Base-by-base conservation (phyloP, 768 basidiomycete species). In the Dioszegia hungarica region DNA sequence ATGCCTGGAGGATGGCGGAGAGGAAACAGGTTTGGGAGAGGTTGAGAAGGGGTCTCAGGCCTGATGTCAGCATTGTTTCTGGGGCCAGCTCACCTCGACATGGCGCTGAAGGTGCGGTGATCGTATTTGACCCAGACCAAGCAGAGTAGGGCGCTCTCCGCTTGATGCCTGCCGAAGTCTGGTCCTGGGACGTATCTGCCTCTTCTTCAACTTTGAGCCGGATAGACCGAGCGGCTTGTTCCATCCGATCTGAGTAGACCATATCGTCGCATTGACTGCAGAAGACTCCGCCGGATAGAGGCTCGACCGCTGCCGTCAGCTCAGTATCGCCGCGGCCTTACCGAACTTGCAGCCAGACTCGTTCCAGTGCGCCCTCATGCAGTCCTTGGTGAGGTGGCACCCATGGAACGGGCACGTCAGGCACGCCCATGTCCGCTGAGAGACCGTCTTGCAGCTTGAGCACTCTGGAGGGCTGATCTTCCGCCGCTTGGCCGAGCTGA, bases 21-120 rank as follows among this genome's bases (percentile, higher is more conserved):
- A 98, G 81, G 78, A 91, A 97, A 70, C 94, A 98, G 0, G 92
- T 97, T 73, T 91, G 86, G 1, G 90, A 90, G 0, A 94, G 83
- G 74, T 94, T 93, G 39, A 90, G 78, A 2, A 94, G 79, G 0
- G 91, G 90, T 56, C 88, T 81, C n/a, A 88, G 84, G 49, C 85
- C 89, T 89, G 52, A 37, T 25, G 45, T 41, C 24, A 41, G 57
- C 46, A 15, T 4, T 47, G 15, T 33, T 36, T 25, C 39, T 9
- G 28, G 44, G 37, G 34, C 22, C 19, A 47, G 33, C 75, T 50
- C 54, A 86, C 90, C 86, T 81, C 90, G 86, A 76, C 91, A 92
- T 15, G 87, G 80, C 41, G 89, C 77, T 10, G 79, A 49, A 6
- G 77, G 77, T 4, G 82, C 76, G 25, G 80, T 79, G 38, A 82